Evolutionary conservation across 164 flowering plant species (phyloP).

Genomic region (Chimonanthus salicifolius): DNA sequence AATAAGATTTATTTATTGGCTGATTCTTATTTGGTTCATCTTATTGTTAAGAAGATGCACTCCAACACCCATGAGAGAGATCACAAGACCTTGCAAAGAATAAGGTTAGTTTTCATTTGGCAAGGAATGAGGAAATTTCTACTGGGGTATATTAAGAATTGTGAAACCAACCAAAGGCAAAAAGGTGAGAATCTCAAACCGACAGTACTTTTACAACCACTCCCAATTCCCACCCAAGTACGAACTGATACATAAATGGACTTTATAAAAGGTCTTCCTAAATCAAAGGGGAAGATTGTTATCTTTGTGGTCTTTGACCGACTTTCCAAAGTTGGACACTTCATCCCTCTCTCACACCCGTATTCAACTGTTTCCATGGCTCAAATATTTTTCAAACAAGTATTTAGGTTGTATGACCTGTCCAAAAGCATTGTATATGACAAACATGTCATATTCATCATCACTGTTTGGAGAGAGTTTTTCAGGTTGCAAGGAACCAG

Average conservation of each 20-base stretch:
- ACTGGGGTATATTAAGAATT: background rate
- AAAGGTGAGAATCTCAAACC: background rate
- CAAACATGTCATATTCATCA: background rate
- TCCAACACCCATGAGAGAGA: background rate
- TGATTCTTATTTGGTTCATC: background rate
- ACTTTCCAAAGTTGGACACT: background rate
- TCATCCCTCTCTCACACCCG: background rate
- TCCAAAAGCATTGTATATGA: background rate
- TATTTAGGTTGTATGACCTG: background rate
- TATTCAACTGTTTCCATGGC: background rate
- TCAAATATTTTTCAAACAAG: background rate
- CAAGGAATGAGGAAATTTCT: background rate
- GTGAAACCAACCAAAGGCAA: background rate
- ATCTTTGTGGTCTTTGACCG: background rate
- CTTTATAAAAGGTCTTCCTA: background rate
- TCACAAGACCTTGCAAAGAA: slow-evolving; percentile 2
- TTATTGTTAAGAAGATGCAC: background rate
- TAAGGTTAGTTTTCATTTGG: background rate
- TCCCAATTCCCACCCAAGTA: background rate
- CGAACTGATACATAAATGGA: background rate
- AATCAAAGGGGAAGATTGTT: background rate
- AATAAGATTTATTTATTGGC: background rate
- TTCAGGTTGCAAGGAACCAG: background rate
- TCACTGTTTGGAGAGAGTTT: background rate
- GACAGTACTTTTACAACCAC: background rate